phyloP scores from a whole-genome alignment of 1,284 basidiomycete genomes.

The Ceraceosorus bombacis region DNA sequence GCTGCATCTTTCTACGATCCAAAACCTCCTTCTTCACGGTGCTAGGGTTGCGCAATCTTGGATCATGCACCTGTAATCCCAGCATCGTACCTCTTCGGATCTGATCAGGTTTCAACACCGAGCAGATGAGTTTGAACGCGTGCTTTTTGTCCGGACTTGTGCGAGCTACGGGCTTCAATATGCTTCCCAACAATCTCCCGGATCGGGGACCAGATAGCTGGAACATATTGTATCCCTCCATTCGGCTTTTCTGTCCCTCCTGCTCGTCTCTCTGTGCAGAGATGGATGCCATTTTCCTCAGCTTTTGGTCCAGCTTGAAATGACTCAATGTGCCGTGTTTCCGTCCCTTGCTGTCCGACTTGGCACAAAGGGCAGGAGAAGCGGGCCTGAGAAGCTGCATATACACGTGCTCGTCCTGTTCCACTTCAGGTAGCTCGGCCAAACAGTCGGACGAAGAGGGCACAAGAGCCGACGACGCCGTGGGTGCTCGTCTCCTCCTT shows the following conservation, averaged over 20 bases:
- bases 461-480: too few relatives aligned
- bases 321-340: neutral
- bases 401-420: neutral
- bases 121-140: neutral
- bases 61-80: conserved; percentile 31
- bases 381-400: conserved; percentile 3
- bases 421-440: too few relatives aligned
- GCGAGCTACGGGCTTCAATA: conserved; percentile 20
- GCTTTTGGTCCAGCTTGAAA: neutral
- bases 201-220: conserved; percentile 33
- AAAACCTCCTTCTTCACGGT: too few relatives aligned
- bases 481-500: too few relatives aligned
- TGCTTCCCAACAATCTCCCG: conserved; percentile 22
- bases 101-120: neutral
- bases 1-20: too few relatives aligned
- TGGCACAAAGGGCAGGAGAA: conserved; percentile 1
- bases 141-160: neutral
- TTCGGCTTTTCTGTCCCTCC: conserved; percentile 11
- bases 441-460: too few relatives aligned
- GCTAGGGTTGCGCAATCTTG: conserved; percentile 18
- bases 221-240: conserved; percentile 37
- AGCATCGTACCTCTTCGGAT: conserved; percentile 9
- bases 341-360: neutral
- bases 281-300: too few relatives aligned
- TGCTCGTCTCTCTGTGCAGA: neutral